phyloP scores from a whole-genome alignment of 768 basidiomycete genomes.

The Astraeus odoratus region DNA sequence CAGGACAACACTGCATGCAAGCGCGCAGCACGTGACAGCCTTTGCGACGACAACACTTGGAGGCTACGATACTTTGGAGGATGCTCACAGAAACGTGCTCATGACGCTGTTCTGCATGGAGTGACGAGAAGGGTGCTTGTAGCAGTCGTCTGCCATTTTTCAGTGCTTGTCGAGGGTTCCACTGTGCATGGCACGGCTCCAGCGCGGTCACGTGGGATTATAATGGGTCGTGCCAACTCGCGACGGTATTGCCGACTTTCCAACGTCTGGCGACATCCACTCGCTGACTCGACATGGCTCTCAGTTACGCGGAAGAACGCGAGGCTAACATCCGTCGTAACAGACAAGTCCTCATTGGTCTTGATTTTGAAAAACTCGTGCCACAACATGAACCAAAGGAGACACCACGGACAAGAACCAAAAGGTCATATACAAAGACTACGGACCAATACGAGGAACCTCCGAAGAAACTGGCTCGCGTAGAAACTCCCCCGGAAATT shows the following conservation, averaged over 20 bases:
- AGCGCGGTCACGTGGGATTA: background rate
- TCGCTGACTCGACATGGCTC: background rate
- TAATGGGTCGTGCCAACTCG: background rate
- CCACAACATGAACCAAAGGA: slow-evolving; percentile 45
- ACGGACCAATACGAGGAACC: slow-evolving; percentile 13
- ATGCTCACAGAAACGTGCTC: too few species aligned
- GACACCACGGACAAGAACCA: slow-evolving; percentile 26
- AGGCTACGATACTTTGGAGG: too few species aligned
- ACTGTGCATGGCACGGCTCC: too few species aligned
- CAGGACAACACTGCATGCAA: background rate
- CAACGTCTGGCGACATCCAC: too few species aligned
- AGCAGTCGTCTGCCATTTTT: too few species aligned
- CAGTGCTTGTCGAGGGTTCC: too few species aligned
- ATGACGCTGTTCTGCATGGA: too few species aligned
- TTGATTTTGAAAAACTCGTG: slow-evolving; percentile 36
- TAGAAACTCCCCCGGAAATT: slow-evolving; percentile 17
- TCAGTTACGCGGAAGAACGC: slow-evolving; percentile 30
- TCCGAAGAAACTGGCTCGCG: slow-evolving; percentile 27
- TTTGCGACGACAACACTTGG: too few species aligned
- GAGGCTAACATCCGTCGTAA: slow-evolving; percentile 36
- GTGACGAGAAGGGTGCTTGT: too few species aligned
- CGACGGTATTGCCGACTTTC: too few species aligned
- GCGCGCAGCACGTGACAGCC: too few species aligned
- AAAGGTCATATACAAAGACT: slow-evolving; percentile 32
- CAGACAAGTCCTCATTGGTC: slow-evolving; percentile 30